phyloP scores from a whole-genome alignment of 2,329 filamentous ascomycete species.

The Verticillium nonalfalfae region DNA sequence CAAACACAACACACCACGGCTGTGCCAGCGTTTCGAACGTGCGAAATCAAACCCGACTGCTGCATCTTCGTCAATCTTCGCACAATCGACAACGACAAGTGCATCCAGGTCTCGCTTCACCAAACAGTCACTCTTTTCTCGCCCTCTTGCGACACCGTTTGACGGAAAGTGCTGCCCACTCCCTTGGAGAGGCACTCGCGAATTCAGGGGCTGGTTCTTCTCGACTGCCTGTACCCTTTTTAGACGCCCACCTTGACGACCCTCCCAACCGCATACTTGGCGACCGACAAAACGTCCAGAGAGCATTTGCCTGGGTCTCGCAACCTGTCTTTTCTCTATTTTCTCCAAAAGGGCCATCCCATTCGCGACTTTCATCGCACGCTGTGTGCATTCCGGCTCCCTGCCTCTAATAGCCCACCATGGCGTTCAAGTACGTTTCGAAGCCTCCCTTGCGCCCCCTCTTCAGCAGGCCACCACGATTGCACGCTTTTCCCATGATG shows the following conservation, averaged over 20 bases:
- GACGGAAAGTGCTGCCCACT: not conserved
- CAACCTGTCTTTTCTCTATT: not conserved
- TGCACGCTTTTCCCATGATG: not conserved
- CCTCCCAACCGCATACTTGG: not conserved
- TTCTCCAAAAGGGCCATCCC: not conserved
- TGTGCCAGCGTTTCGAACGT: not conserved
- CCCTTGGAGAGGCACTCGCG: not conserved
- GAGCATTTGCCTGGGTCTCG: not conserved
- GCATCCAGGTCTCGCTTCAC: not conserved
- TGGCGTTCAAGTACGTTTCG: constrained; percentile 12
- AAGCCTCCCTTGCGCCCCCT: not conserved
- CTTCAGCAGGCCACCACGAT: not conserved
- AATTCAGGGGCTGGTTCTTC: not conserved
- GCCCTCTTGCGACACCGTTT: not conserved
- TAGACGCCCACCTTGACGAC: not conserved
- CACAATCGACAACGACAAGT: not conserved
- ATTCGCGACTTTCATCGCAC: not conserved
- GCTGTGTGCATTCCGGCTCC: not conserved
- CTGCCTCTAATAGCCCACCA: constrained; percentile 8
- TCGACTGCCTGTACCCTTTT: not conserved
- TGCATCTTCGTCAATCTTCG: not conserved
- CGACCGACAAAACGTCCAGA: not conserved
- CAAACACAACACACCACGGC: not conserved
- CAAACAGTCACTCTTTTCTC: not conserved
- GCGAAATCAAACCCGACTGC: not conserved